These are phyloP conservation scores for Harringtonia lauricola DNA, from an alignment of 2,329 filamentous ascomycete species.

Conservation along the genomic window DNA sequence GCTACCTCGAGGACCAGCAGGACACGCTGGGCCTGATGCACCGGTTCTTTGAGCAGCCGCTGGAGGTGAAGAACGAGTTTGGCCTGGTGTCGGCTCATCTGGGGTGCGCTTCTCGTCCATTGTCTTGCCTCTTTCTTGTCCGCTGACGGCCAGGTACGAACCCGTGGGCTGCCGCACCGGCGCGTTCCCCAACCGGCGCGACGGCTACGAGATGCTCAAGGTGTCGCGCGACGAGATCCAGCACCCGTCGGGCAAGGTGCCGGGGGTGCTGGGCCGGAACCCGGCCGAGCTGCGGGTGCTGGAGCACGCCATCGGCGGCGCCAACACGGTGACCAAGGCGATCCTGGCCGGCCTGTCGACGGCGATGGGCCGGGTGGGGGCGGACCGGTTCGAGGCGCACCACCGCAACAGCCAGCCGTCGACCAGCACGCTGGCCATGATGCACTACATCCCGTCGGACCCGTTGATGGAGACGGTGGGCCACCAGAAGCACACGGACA, in stretches of 20 bases:
- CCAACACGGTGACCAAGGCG: conserved; percentile 38
- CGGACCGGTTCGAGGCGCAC: conserved; percentile 34
- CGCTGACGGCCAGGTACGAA: too few relatives aligned
- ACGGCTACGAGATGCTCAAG: conserved; percentile 39
- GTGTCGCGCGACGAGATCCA: conserved; percentile 39
- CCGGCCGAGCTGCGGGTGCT: conserved; percentile 35
- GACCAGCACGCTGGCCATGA: conserved; percentile 40
- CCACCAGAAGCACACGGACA: conserved; percentile 47
- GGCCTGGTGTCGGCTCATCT: conserved; percentile 42
- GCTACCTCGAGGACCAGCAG: conserved; percentile 40
- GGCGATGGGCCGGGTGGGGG: conserved; percentile 31
- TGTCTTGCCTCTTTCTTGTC: too few relatives aligned
- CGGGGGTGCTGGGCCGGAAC: conserved; percentile 27
- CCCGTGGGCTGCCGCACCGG: conserved; percentile 36
- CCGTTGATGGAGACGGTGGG: conserved; percentile 24
- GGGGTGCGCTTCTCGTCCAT: too few relatives aligned
- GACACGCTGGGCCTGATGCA: conserved; percentile 42
- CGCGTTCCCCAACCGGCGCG: conserved; percentile 34
- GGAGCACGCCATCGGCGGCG: conserved; percentile 36
- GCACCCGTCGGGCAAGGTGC: conserved; percentile 10
- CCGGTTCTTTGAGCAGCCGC: conserved; percentile 40
- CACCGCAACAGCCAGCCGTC: conserved; percentile 40
- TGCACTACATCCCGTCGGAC: conserved; percentile 40
- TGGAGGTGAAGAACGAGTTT: conserved; percentile 45
- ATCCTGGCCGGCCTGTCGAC: conserved; percentile 39